Conservation (phyloP, 2,329 filamentous ascomycete genomes). For the Neobulgaria alba region DNA sequence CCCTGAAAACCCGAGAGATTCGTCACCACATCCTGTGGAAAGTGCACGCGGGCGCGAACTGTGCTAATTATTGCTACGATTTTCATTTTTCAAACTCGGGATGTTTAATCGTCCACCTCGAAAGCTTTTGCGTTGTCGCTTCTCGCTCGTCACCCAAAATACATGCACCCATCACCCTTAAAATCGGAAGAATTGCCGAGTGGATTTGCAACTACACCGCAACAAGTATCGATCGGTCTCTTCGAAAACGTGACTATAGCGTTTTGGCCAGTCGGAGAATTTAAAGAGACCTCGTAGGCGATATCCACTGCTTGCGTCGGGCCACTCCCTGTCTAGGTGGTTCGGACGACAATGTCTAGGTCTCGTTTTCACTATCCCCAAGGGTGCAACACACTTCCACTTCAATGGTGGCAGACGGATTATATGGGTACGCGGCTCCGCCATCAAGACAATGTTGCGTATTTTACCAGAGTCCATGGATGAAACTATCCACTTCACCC, state of each 20-base stretch:
- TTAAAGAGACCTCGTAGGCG: neutral
- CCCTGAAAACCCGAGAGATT: conserved; percentile 7
- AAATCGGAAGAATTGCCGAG: neutral
- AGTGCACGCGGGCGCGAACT: neutral
- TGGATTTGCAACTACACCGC: neutral
- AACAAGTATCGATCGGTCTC: neutral
- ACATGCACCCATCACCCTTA: neutral
- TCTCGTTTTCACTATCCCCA: no score
- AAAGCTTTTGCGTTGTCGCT: conserved; percentile 1
- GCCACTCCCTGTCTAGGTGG: neutral
- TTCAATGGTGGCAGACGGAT: no score
- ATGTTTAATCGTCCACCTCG: conserved; percentile 9
- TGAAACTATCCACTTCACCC: conserved; percentile 8
- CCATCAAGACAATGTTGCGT: conserved; percentile 6
- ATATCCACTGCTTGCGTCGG: neutral
- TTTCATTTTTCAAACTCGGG: conserved; percentile 8
- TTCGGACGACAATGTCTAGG: neutral
- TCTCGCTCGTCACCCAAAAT: no score
- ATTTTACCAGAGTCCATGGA: conserved; percentile 1
- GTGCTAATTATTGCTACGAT: conserved; percentile 3
- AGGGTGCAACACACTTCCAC: no score
- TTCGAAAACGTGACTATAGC: neutral
- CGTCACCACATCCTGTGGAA: conserved; percentile 14
- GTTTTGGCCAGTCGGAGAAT: neutral
- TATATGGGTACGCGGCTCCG: conserved; percentile 12